Evolutionary conservation across 441 rosid genomes (phyloP), one percentile per base, ranked within the genome.

Genomic region (Omphalea diandra): DNA sequence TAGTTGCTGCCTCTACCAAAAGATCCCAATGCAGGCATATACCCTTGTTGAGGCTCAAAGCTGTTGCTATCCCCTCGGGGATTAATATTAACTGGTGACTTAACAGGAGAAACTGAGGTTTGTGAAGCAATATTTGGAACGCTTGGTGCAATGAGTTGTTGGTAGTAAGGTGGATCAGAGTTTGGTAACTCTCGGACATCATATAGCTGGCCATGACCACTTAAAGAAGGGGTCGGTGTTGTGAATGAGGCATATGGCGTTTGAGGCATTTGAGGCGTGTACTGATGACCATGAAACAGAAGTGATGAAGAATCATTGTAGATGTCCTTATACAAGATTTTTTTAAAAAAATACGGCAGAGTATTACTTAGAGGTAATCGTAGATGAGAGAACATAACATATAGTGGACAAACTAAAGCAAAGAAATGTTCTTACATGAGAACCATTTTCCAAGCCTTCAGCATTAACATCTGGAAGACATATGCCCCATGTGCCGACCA

Each of bases 371-470:
- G 5, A 33, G 20, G 5, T n/a, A 58, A 60, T 57, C 53, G 40
- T 55, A 68, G 58, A 76, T 7, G 43, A 47, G 43, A 47, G 44
- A 68, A 41, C 78, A 63, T 10, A 79, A 26, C 26, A 71, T 8
- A 49, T 63, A 46, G 22, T 62, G 54, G 44, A 49, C 64, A 22
- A 58, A 72, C 57, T 46, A 62, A 63, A 32, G 60, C 24, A 65
- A 67, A 63, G 58, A 68, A 41, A 71, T 75, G 58, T 74, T 79
- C 85, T 70, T 82, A 88, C 89, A 77, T 75, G 77, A 74, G 76
- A 74, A 65, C 65, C 57, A 57, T 69, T 75, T 70, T 80, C 86
- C 72, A 80, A 58, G 73, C 79, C 79, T 70, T 69, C 80, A 38
- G 69, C 71, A 71, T 81, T 79, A 15, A 52, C 52, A 74, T 68